Evolutionary conservation across 1,284 basidiomycete genomes (phyloP).

Genomic region (Entoloma clypeatum): DNA sequence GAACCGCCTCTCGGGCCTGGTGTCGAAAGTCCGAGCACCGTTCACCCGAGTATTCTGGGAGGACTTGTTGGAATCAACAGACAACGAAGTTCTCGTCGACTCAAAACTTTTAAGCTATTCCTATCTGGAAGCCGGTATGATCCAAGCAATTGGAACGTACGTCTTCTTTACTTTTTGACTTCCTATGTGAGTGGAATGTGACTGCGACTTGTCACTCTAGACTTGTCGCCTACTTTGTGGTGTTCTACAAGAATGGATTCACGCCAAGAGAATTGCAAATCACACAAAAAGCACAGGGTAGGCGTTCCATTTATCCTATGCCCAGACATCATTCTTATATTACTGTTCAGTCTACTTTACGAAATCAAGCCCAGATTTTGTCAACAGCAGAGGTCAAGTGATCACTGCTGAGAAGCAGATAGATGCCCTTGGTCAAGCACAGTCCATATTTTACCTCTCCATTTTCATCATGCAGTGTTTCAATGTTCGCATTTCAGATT

Average conservation of each 20-base stretch:
- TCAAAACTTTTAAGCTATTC: constrained; percentile 61
- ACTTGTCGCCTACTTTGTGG: constrained; percentile 59
- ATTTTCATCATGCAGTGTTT: constrained; percentile 69
- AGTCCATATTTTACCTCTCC: constrained; percentile 63
- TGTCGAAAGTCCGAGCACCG: constrained; percentile 42
- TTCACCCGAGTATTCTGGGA: constrained; percentile 62
- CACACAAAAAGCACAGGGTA: constrained; percentile 45
- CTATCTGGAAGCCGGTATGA: constrained; percentile 63
- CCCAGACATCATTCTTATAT: not conserved
- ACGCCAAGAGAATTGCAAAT: constrained; percentile 50
- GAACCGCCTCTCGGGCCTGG: constrained; percentile 35
- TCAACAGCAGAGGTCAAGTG: constrained; percentile 47
- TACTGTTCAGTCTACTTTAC: constrained; percentile 40
- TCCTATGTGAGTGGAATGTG: constrained; percentile 59
- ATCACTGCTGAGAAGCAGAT: constrained; percentile 49
- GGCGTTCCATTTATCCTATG: constrained; percentile 3
- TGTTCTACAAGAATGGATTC: constrained; percentile 62
- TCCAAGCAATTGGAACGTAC: constrained; percentile 51
- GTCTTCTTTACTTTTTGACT: constrained; percentile 62
- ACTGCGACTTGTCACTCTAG: too few relatives aligned
- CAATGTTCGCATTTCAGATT: constrained; percentile 41
- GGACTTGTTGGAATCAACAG: constrained; percentile 48
- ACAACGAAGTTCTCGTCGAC: constrained; percentile 61
- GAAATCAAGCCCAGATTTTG: constrained; percentile 49
- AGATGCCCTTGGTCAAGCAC: constrained; percentile 56